These are phyloP conservation scores for Theileria luwenshuni DNA, from an alignment of 169 alveolate genomes.

Conservation along the genomic window DNA sequence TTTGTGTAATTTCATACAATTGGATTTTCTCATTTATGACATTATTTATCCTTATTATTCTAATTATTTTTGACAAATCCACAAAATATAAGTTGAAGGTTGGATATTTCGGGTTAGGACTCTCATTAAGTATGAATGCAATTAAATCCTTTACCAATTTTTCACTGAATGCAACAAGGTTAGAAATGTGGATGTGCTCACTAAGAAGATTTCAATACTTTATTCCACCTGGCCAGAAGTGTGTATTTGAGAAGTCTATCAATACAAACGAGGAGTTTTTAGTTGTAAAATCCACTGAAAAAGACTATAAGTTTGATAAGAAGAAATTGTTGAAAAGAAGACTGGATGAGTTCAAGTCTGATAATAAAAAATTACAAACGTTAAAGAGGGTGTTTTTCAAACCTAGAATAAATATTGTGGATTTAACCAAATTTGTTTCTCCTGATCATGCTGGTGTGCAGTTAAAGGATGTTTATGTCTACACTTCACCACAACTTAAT, in stretches of 20 bases:
- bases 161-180: background rate
- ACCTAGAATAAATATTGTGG: constrained; percentile 3
- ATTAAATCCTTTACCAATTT: constrained; percentile 1
- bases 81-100: constrained; percentile 13
- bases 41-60: background rate
- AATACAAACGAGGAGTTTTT: constrained; percentile 11
- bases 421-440: background rate
- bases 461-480: constrained; percentile 9
- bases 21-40: constrained; percentile 6
- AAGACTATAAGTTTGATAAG: background rate
- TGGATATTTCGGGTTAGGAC: constrained; percentile 12
- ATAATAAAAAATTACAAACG: background rate
- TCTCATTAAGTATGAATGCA: background rate
- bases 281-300: background rate
- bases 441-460: constrained; percentile 22
- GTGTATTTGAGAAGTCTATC: constrained; percentile 11
- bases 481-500: background rate
- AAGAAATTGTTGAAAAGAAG: constrained; percentile 13
- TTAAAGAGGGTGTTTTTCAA: background rate
- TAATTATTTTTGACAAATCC: background rate
- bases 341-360: background rate
- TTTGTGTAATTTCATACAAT: background rate
- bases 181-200: constrained; percentile 18
- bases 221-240: constrained; percentile 22
- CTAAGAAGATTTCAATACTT: constrained; percentile 12